These are phyloP conservation scores for Lactarius pseudohatsudake DNA, from an alignment of 768 basidiomycete species.

Conservation along the genomic window DNA sequence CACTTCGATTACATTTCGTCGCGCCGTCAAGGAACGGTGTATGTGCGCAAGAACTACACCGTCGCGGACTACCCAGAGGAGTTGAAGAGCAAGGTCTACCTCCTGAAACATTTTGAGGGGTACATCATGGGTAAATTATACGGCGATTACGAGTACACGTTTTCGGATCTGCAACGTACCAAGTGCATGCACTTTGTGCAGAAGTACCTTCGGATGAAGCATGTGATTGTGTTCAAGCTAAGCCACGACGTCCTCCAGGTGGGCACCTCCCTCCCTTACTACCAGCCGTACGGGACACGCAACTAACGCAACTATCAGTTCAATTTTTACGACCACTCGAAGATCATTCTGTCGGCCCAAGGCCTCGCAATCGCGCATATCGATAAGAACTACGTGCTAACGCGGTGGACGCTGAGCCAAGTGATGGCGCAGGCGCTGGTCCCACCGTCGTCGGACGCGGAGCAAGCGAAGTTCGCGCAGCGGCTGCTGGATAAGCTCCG, in stretches of 20 bases:
- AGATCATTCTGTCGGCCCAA: conserved; percentile 81
- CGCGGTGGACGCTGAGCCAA: conserved; percentile 68
- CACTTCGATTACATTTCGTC: conserved; percentile 88
- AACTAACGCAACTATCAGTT: conserved; percentile 54
- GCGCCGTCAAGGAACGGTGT: conserved; percentile 62
- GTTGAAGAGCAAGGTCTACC: conserved; percentile 86
- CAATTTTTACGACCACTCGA: conserved; percentile 98
- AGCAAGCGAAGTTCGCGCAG: conserved; percentile 59
- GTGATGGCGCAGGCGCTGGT: conserved; percentile 59
- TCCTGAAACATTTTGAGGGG: conserved; percentile 89
- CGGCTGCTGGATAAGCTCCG: conserved; percentile 76
- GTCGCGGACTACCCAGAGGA: conserved; percentile 75
- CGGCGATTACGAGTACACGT: conserved; percentile 83
- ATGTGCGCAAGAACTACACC: conserved; percentile 68
- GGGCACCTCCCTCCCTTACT: conserved; percentile 29
- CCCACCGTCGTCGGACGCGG: conserved; percentile 45
- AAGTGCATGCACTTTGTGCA: conserved; percentile 95
- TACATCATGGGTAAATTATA: conserved; percentile 93
- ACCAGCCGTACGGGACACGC: conserved; percentile 5
- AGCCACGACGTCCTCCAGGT: conserved; percentile 97
- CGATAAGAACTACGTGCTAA: conserved; percentile 81
- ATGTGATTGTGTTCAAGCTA: conserved; percentile 94
- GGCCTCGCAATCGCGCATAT: conserved; percentile 85
- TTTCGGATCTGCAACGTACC: conserved; percentile 59
- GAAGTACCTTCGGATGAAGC: conserved; percentile 95